A percentile compares a stretch with the other conserved stretches of the same genome.
Conservation (phyloP, 805 yeast genomes). For the Wickerhamiella cacticola region DNA sequence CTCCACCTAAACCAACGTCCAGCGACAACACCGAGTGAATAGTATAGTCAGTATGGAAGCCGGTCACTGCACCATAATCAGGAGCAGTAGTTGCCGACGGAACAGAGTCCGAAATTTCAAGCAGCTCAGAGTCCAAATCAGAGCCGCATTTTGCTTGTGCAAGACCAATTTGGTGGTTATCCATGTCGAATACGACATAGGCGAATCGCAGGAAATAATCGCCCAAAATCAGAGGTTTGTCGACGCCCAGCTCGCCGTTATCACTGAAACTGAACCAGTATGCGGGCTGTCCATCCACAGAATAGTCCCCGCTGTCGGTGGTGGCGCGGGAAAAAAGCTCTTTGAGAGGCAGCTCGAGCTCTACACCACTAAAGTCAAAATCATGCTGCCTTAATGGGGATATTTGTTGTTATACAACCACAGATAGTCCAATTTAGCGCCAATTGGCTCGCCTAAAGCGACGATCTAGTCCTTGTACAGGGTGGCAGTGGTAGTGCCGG, state of each 20-base stretch:
- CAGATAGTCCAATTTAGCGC: background rate
- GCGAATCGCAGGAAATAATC: slow-evolving; percentile 53
- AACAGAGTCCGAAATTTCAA: no score
- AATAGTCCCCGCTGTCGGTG: no score
- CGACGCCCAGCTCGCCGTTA: no score
- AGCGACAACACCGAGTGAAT: no score
- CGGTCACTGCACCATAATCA: background rate
- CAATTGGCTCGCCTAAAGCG: background rate
- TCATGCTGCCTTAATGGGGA: background rate
- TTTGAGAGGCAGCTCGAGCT: background rate
- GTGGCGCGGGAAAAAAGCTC: background rate
- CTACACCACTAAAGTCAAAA: slow-evolving; percentile 2
- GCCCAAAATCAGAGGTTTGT: slow-evolving; percentile 39
- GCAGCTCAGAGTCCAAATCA: no score
- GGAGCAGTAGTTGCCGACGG: background rate
- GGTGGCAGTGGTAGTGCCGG: background rate
- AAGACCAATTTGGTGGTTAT: slow-evolving; percentile 41
- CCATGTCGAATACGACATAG: slow-evolving; percentile 59
- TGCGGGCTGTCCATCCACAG: no score
- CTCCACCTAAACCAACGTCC: no score
- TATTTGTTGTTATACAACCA: background rate
- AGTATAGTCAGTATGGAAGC: no score
- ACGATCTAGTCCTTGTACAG: background rate
- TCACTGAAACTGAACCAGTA: no score
- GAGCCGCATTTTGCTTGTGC: slow-evolving; percentile 39